Percentiles rank a stretch among this genome's conserved stretches.
These are phyloP conservation scores for Penicillium polonicum DNA, from an alignment of 2,329 filamentous ascomycete genomes.

Conservation along the genomic window DNA sequence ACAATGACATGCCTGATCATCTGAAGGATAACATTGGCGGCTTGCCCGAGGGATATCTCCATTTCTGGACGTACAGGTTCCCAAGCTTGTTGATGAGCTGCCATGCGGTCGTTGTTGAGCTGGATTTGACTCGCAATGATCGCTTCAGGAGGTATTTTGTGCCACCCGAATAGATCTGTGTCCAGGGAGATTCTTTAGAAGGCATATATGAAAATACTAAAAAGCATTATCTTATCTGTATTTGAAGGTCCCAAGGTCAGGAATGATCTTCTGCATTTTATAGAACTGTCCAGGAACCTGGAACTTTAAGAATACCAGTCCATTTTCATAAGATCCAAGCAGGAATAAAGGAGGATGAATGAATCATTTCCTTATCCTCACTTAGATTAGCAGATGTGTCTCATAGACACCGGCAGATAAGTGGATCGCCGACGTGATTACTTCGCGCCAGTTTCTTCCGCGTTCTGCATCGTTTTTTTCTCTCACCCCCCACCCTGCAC, in stretches of 20 bases:
- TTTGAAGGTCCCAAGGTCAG: background rate
- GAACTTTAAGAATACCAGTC: no score
- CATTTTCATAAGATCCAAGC: background rate
- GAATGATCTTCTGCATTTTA: background rate
- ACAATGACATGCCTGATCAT: slow-evolving; percentile 86
- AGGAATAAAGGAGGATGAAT: background rate
- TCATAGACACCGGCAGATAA: background rate
- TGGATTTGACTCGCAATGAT: slow-evolving; percentile 53
- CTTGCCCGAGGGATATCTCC: slow-evolving; percentile 75
- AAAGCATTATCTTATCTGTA: background rate
- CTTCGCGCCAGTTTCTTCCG: slow-evolving; percentile 5
- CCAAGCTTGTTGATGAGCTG: slow-evolving; percentile 75
- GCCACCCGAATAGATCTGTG: slow-evolving; percentile 29
- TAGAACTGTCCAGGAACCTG: background rate
- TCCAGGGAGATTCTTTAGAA: background rate
- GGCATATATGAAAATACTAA: background rate
- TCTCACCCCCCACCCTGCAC: background rate
- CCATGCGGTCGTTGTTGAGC: slow-evolving; percentile 69
- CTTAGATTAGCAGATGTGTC: background rate
- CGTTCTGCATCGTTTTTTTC: background rate
- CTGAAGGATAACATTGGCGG: slow-evolving; percentile 72
- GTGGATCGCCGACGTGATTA: slow-evolving; percentile 1
- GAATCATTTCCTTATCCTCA: background rate
- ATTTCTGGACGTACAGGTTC: slow-evolving; percentile 79
- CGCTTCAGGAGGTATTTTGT: slow-evolving; percentile 47